Conservation (phyloP, 371 early-diverging fungal genomes). For the Chytridium lagenaria region DNA sequence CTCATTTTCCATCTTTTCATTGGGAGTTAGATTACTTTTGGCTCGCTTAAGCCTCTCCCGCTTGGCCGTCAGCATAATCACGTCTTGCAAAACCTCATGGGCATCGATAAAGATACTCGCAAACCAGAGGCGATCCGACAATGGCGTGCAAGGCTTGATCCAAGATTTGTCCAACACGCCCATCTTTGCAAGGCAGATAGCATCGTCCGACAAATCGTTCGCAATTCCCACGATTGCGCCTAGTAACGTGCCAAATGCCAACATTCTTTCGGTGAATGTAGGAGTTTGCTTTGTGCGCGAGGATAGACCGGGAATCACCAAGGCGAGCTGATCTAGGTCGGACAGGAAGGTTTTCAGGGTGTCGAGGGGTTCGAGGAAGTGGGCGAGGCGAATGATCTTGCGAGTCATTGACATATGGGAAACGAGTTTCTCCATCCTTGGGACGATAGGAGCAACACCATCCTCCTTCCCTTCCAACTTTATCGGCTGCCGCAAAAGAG, state of each 20-base stretch:
- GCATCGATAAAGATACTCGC: slow-evolving; percentile 22
- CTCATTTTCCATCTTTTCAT: background rate
- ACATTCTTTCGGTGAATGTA: background rate
- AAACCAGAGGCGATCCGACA: slow-evolving; percentile 50
- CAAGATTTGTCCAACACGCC: slow-evolving; percentile 60
- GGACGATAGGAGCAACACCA: background rate
- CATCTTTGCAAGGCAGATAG: slow-evolving; percentile 72
- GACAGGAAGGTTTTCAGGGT: background rate
- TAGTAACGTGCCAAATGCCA: slow-evolving; percentile 30
- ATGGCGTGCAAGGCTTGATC: slow-evolving; percentile 20
- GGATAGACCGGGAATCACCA: background rate
- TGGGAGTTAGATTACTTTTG: background rate
- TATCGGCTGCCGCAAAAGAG: background rate
- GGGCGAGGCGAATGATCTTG: slow-evolving; percentile 73
- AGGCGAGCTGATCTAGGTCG: background rate
- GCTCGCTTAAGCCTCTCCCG: background rate
- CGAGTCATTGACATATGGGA: slow-evolving; percentile 76
- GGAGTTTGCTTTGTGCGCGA: background rate
- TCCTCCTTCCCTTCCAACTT: background rate
- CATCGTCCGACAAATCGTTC: slow-evolving; percentile 73
- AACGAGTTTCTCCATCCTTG: slow-evolving; percentile 48
- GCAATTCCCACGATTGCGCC: slow-evolving; percentile 57
- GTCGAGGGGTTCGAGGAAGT: slow-evolving; percentile 63
- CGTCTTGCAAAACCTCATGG: slow-evolving; percentile 13
- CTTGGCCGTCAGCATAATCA: slow-evolving; percentile 2